These are phyloP conservation scores for Mycena sp. DNA, from an alignment of 1,284 basidiomycete genomes.

Conservation along the genomic window DNA sequence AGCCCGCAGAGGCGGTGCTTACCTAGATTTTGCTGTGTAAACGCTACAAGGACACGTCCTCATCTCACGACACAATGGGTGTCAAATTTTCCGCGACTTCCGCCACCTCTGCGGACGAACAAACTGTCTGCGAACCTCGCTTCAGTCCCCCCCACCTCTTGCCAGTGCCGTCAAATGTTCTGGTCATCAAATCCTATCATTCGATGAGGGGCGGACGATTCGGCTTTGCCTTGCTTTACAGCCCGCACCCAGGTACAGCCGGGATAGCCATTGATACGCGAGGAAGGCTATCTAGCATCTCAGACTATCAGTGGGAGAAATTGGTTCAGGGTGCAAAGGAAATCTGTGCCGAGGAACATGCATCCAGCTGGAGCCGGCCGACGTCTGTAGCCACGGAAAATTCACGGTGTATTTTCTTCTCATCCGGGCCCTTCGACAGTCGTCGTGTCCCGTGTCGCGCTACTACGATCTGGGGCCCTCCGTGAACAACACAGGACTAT, in stretches of 20 bases:
- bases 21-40: no score
- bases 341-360: neutral
- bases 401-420: no score
- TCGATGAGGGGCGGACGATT: slow-evolving; percentile 2
- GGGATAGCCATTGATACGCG: neutral
- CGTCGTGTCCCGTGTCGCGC: neutral
- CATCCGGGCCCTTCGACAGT: neutral
- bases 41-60: no score
- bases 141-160: no score
- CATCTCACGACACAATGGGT: no score
- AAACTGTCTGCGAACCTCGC: no score
- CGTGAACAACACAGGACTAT: neutral
- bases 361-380: slow-evolving; percentile 1
- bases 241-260: neutral
- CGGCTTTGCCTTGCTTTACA: neutral
- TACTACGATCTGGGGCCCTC: slow-evolving; percentile 13
- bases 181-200: neutral
- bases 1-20: no score
- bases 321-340: slow-evolving; percentile 3
- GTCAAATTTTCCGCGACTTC: no score
- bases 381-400: neutral
- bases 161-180: neutral
- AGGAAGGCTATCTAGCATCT: neutral
- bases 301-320: neutral
- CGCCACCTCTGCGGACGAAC: no score